Evolutionary conservation across 2,329 filamentous ascomycete species (phyloP), one percentile per base, ranked within the genome.

Genomic region (Phialemoniopsis sp.): DNA sequence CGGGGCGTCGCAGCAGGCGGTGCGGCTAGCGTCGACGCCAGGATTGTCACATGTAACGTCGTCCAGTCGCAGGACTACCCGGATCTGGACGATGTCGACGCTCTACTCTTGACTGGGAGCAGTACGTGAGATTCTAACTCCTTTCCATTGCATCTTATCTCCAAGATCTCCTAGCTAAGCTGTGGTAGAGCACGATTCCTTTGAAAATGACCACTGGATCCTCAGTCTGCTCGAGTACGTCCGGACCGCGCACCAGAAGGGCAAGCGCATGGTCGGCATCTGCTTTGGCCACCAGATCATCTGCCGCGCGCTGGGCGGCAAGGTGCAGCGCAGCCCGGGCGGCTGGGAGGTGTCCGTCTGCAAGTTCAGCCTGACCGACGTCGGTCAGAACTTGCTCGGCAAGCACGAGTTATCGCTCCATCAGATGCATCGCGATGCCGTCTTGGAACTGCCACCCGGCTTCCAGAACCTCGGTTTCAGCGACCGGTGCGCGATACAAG

Each of bases 131-230:
- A 26, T 26, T 26, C 21, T 26, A n/a, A n/a, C n/a, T n/a, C n/a
- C n/a, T n/a, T n/a, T n/a, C n/a, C n/a, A n/a, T n/a, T n/a, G n/a
- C n/a, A n/a, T 6, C 21, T 6, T 26, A 10, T 26, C 6, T 10
- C 21, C 21, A 26, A 26, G 21, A 6, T 26, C 10, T 26, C 21
- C 10, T 26, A 26, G 10, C 21, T 26, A 26, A 26, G 6, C 6
- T 26, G 6, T 26, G 6, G 10, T 10, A 26, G 21, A 80, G 59
- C 70, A 83, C 63, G 85, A 86, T 54, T 78, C 87, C 0, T 91
- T 84, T 55, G 86, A 87, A 44, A 67, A 82, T 50, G 72, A 80
- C 37, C 76, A 81, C 0, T 95, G 89, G 89, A 91, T 93, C 46
- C 46, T 82, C 32, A 80, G 76, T 37, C 72, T 95, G 2, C 82